A percentile compares a stretch with the other conserved stretches of the same genome.
Evolutionary conservation across 495 filamentous ascomycete species (phyloP).

Genomic region (Penicillium arizonense): DNA sequence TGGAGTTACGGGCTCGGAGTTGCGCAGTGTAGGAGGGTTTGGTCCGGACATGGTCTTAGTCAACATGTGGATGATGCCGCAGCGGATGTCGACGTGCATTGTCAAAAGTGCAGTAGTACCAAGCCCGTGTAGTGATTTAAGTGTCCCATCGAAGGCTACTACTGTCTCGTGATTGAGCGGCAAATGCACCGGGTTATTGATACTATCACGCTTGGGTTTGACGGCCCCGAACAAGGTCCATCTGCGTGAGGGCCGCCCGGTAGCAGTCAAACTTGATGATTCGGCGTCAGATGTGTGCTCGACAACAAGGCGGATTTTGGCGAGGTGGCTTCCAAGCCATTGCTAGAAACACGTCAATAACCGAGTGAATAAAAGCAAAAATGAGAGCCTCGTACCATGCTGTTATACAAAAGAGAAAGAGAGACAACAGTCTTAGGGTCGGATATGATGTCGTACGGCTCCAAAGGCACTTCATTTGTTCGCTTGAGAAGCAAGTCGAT

Average conservation of each 20-base stretch:
- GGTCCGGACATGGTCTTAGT: slow-evolving; percentile 48
- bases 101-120: slow-evolving; percentile 74
- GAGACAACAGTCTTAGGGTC: slow-evolving; percentile 83
- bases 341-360: slow-evolving; percentile 48
- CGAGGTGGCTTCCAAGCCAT: slow-evolving; percentile 84
- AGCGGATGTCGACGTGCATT: slow-evolving; percentile 83
- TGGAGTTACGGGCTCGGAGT: slow-evolving; percentile 45
- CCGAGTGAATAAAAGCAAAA: not conserved
- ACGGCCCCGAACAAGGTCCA: slow-evolving; percentile 73
- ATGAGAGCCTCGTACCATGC: slow-evolving; percentile 59
- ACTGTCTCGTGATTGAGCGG: slow-evolving; percentile 88
- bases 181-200: slow-evolving; percentile 68
- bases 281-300: slow-evolving; percentile 41
- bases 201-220: slow-evolving; percentile 54
- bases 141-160: slow-evolving; percentile 76
- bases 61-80: slow-evolving; percentile 70
- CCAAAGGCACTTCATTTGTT: slow-evolving; percentile 62
- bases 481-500: slow-evolving; percentile 61
- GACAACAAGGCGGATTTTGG: slow-evolving; percentile 71
- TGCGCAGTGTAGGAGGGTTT: slow-evolving; percentile 33
- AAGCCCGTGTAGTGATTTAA: slow-evolving; percentile 76
- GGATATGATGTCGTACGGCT: slow-evolving; percentile 77
- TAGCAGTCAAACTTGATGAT: slow-evolving; percentile 34
- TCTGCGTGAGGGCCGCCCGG: slow-evolving; percentile 53
- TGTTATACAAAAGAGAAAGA: slow-evolving; percentile 86